Conservation (phyloP, 495 filamentous ascomycete species). For the Choiromyces venosus region DNA sequence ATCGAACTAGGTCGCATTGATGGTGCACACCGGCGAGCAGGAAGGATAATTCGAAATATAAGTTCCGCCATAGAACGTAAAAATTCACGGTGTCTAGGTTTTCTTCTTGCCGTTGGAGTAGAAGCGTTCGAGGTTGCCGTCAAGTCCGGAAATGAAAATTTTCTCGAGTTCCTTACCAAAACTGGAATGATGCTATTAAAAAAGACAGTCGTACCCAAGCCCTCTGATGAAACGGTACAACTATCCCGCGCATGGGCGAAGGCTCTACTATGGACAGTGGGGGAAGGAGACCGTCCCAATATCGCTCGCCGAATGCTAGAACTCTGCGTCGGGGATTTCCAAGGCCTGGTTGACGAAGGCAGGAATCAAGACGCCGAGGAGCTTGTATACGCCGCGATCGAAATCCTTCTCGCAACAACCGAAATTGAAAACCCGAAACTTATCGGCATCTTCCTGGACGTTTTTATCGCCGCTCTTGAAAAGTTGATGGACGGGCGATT, state of each 20-base stretch:
- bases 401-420: slow-evolving; percentile 7
- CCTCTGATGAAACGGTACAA: background rate
- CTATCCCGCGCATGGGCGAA: slow-evolving; percentile 1
- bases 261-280: slow-evolving; percentile 8
- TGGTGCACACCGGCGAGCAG: slow-evolving; percentile 3
- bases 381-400: slow-evolving; percentile 6
- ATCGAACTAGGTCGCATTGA: slow-evolving; percentile 4
- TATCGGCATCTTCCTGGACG: slow-evolving; percentile 6
- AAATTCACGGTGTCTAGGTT: slow-evolving; percentile 9
- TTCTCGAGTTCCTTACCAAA: slow-evolving; percentile 8
- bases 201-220: no score
- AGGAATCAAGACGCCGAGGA: background rate
- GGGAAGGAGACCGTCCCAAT: background rate
- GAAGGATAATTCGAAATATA: slow-evolving; percentile 8
- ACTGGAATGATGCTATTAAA: no score
- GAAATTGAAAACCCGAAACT: background rate
- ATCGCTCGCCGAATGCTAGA: slow-evolving; percentile 10
- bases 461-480: slow-evolving; percentile 13
- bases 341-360: slow-evolving; percentile 3
- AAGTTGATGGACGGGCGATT: slow-evolving; percentile 6
- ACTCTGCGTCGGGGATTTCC: background rate
- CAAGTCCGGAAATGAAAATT: slow-evolving; percentile 9
- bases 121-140: slow-evolving; percentile 10
- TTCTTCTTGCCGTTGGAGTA: slow-evolving; percentile 13
- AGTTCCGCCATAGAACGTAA: background rate